These are phyloP conservation scores for Silene latifolia DNA, from an alignment of 148 eudicot species.

Conservation along the genomic window DNA sequence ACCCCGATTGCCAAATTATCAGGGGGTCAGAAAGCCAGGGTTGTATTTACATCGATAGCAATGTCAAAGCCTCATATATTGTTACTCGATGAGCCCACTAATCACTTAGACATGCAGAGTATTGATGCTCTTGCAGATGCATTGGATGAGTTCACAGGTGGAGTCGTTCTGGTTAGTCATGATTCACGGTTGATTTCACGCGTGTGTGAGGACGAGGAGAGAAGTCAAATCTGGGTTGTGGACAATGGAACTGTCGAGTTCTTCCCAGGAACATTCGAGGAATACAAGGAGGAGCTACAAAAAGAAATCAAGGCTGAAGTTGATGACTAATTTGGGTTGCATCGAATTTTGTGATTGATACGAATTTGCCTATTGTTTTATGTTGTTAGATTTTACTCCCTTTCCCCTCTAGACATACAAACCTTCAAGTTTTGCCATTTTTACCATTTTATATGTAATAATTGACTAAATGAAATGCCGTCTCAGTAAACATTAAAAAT, in stretches of 20 bases:
- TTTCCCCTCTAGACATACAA: neutral
- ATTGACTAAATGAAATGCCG: too few species aligned
- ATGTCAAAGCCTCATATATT: slow-evolving; percentile 75
- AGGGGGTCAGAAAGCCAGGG: slow-evolving; percentile 66
- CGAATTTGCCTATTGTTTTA: neutral
- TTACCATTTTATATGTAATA: neutral
- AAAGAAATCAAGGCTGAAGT: slow-evolving; percentile 62
- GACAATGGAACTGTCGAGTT: slow-evolving; percentile 50
- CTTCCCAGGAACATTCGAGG: slow-evolving; percentile 49
- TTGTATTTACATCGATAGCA: slow-evolving; percentile 70
- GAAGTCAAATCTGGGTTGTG: slow-evolving; percentile 61
- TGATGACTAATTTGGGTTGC: slow-evolving; percentile 39
- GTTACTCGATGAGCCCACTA: slow-evolving; percentile 58
- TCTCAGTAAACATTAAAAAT: too few species aligned
- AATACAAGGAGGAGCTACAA: slow-evolving; percentile 58
- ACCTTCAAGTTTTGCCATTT: slow-evolving; percentile 10
- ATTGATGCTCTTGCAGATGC: slow-evolving; percentile 75
- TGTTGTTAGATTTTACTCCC: slow-evolving; percentile 3
- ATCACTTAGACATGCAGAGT: slow-evolving; percentile 78
- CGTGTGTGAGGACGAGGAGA: slow-evolving; percentile 61
- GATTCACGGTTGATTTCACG: slow-evolving; percentile 64
- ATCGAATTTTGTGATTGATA: neutral
- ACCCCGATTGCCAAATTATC: slow-evolving; percentile 65
- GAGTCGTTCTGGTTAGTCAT: slow-evolving; percentile 63
- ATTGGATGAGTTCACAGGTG: slow-evolving; percentile 64